Evolutionary conservation across 2,329 filamentous ascomycete genomes (phyloP).

Genomic region (Achaetomium macrosporum): DNA sequence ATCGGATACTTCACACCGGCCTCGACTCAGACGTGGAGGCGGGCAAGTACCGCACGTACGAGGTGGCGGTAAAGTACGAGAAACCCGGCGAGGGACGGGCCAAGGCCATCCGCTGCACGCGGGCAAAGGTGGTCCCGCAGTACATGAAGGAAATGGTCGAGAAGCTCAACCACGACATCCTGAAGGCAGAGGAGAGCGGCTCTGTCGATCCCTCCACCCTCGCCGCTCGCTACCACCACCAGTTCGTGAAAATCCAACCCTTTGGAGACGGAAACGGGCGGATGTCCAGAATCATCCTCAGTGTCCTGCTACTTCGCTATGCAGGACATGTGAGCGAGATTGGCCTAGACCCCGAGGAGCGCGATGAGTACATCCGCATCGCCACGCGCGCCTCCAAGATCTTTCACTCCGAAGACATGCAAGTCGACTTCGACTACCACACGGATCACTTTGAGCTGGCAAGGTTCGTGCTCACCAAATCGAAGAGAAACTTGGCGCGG

Average conservation of each 20-base stretch:
- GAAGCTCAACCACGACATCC: background rate
- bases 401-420: background rate
- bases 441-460: background rate
- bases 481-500: background rate
- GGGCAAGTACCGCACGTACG: background rate
- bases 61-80: background rate
- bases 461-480: background rate
- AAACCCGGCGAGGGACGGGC: background rate
- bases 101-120: background rate
- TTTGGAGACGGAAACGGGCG: constrained; percentile 1
- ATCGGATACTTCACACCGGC: background rate
- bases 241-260: background rate
- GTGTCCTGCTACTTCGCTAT: background rate
- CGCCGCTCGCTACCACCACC: background rate
- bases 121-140: background rate
- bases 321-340: background rate
- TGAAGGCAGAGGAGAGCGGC: background rate
- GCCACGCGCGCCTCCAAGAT: background rate
- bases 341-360: background rate
- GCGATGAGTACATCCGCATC: background rate
- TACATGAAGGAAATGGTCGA: background rate
- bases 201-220: background rate
- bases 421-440: background rate
- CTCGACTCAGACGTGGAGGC: background rate
- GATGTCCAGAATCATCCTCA: background rate